These are phyloP conservation scores for Sugiyamaella castrensis DNA, from an alignment of 1,139 yeast genomes.

Conservation along the genomic window DNA sequence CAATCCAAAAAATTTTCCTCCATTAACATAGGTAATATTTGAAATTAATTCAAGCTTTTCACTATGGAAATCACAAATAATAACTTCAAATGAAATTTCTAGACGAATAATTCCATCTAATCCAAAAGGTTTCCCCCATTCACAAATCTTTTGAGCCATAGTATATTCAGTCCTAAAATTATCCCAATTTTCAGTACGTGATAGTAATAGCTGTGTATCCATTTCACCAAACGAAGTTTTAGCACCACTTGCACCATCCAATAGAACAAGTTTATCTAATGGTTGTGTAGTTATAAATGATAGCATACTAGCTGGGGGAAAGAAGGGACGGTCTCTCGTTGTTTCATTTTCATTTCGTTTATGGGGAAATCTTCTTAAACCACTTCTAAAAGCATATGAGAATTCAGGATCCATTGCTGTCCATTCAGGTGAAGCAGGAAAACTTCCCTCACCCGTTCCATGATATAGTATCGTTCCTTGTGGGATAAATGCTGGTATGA, in stretches of 20 bases:
- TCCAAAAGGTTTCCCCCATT: conserved; percentile 49
- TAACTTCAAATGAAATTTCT: conserved; percentile 55
- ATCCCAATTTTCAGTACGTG: conserved; percentile 31
- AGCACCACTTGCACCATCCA: conserved; percentile 60
- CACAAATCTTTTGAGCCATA: conserved; percentile 42
- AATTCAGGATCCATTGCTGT: conserved; percentile 58
- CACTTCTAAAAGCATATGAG: conserved; percentile 45
- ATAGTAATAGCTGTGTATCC: conserved; percentile 53
- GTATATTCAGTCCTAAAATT: conserved; percentile 10
- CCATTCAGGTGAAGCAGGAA: conserved; percentile 53
- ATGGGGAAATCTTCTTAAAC: conserved; percentile 8
- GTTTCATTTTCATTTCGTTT: not conserved
- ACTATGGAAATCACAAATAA: conserved; percentile 50
- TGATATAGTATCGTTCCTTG: conserved; percentile 54
- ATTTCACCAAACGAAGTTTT: conserved; percentile 49
- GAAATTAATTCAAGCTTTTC: conserved; percentile 45
- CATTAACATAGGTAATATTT: conserved; percentile 39
- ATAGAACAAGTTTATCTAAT: conserved; percentile 44
- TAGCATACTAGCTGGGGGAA: conserved; percentile 29
- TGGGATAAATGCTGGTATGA: conserved; percentile 55
- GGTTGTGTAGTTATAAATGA: conserved; percentile 48
- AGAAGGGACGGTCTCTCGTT: not conserved
- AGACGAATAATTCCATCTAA: conserved; percentile 53
- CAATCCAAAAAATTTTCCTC: conserved; percentile 37
- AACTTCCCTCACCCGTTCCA: conserved; percentile 44